Conservation (phyloP, 2,329 filamentous ascomycete species). For the Microdochium paspali region DNA sequence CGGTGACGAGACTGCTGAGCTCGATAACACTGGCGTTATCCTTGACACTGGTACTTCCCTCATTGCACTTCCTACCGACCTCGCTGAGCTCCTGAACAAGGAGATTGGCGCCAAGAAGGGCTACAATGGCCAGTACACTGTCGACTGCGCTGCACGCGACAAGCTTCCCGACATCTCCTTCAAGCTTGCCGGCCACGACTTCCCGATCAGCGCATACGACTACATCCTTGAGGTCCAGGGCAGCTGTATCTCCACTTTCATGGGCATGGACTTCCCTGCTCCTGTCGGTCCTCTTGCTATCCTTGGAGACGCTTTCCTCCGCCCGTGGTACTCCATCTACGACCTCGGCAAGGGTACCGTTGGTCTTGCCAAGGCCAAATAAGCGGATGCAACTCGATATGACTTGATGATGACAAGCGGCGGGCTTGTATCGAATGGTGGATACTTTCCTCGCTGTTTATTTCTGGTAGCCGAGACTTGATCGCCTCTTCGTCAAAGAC, state of each 20-base stretch:
- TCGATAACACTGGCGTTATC: slow-evolving; percentile 91
- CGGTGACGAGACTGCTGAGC: slow-evolving; percentile 74
- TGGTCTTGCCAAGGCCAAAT: slow-evolving; percentile 78
- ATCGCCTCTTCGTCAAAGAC: background rate
- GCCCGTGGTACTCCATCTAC: slow-evolving; percentile 92
- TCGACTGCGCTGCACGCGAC: slow-evolving; percentile 80
- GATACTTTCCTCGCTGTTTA: background rate
- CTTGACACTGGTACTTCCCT: slow-evolving; percentile 97
- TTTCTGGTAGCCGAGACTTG: background rate
- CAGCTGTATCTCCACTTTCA: slow-evolving; percentile 94
- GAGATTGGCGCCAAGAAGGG: slow-evolving; percentile 98
- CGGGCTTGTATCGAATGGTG: background rate
- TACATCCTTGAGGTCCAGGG: slow-evolving; percentile 95
- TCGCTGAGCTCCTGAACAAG: slow-evolving; percentile 94
- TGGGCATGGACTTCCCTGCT: slow-evolving; percentile 88
- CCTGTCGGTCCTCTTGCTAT: slow-evolving; percentile 89
- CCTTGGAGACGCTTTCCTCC: slow-evolving; percentile 77
- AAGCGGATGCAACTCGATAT: slow-evolving; percentile 7
- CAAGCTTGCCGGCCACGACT: slow-evolving; percentile 83
- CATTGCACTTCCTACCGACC: slow-evolving; percentile 82
- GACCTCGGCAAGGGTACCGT: slow-evolving; percentile 85
- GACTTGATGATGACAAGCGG: background rate
- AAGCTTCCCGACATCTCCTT: slow-evolving; percentile 86
- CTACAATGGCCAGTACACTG: slow-evolving; percentile 91
- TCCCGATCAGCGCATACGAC: slow-evolving; percentile 79